Percentiles rank a stretch among this genome's conserved stretches.
Conservation (phyloP, 352 stramenopile species). For the Phytophthora sansomeana region DNA sequence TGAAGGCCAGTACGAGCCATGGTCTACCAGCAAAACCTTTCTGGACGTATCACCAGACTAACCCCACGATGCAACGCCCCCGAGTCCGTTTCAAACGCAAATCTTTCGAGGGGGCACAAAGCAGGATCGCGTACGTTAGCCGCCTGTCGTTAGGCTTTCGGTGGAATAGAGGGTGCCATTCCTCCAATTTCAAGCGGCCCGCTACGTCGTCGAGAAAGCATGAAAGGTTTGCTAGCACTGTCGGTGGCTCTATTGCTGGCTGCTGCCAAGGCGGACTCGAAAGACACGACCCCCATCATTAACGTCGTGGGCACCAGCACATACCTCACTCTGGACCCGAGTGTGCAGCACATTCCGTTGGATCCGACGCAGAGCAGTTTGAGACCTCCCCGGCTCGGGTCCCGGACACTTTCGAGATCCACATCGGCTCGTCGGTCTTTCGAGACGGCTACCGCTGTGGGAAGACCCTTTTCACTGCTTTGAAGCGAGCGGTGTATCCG, state of each 20-base stretch:
- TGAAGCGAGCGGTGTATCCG: conserved; percentile 64
- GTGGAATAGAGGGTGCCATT: conserved; percentile 12
- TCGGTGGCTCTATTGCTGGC: conserved; percentile 11
- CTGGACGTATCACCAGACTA: conserved; percentile 14
- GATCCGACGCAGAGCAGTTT: conserved; percentile 35
- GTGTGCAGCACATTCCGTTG: conserved; percentile 72
- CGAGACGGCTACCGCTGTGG: conserved; percentile 76
- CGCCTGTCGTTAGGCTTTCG: background rate
- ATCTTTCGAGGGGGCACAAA: background rate
- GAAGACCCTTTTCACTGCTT: conserved; percentile 78
- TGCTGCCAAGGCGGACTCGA: background rate
- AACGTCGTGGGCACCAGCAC: conserved; percentile 49
- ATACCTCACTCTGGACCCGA: conserved; percentile 58
- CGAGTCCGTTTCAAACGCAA: background rate
- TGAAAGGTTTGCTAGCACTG: conserved; percentile 17
- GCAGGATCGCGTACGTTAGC: conserved; percentile 1
- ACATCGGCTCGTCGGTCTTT: conserved; percentile 81
- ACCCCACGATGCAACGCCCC: too few relatives aligned
- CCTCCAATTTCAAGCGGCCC: conserved; percentile 3
- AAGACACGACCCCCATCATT: conserved; percentile 36
- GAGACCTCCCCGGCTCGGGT: conserved; percentile 63
- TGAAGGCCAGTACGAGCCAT: background rate
- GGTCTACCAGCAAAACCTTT: conserved; percentile 4
- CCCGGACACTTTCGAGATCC: conserved; percentile 55
- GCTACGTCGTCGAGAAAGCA: background rate